A percentile compares a stretch with the other conserved stretches of the same genome.
Conservation (phyloP, 495 filamentous ascomycete species). For the Penicillium riverlandense region DNA sequence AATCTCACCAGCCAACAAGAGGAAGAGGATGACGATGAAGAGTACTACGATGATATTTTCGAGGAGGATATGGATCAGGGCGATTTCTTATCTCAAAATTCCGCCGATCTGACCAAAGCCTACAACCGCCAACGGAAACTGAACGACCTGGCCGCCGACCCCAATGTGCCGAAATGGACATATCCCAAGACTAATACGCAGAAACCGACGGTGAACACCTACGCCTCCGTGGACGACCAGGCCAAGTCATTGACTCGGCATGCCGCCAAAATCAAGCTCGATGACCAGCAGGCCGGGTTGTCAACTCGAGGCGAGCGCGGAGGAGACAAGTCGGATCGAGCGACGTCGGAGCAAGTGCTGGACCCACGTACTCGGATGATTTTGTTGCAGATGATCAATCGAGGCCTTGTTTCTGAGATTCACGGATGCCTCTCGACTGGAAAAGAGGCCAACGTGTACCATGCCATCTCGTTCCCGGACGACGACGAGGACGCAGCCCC, state of each 20-base stretch:
- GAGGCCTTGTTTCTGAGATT: conserved; percentile 69
- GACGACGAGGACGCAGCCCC: conserved; percentile 34
- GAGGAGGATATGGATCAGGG: conserved; percentile 50
- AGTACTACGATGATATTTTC: conserved; percentile 53
- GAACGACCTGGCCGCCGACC: conserved; percentile 50
- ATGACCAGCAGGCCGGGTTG: conserved; percentile 52
- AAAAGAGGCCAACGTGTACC: conserved; percentile 97
- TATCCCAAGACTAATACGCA: conserved; percentile 74
- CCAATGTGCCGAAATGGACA: conserved; percentile 48
- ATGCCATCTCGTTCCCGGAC: conserved; percentile 52
- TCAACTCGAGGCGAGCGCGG: conserved; percentile 42
- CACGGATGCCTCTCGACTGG: conserved; percentile 91
- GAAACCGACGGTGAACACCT: conserved; percentile 74
- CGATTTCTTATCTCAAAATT: conserved; percentile 51
- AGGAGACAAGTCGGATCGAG: conserved; percentile 80
- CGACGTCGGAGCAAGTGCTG: conserved; percentile 87
- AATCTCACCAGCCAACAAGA: conserved; percentile 21
- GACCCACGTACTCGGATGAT: conserved; percentile 94
- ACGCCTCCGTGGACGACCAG: conserved; percentile 77
- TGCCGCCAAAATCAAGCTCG: conserved; percentile 81
- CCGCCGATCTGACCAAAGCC: conserved; percentile 71
- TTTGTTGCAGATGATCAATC: conserved; percentile 88
- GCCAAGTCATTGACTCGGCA: conserved; percentile 75
- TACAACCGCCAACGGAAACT: conserved; percentile 78
- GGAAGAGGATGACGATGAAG: conserved; percentile 39